Conservation (phyloP, 2,329 filamentous ascomycete genomes). For the Dothistroma pini region DNA sequence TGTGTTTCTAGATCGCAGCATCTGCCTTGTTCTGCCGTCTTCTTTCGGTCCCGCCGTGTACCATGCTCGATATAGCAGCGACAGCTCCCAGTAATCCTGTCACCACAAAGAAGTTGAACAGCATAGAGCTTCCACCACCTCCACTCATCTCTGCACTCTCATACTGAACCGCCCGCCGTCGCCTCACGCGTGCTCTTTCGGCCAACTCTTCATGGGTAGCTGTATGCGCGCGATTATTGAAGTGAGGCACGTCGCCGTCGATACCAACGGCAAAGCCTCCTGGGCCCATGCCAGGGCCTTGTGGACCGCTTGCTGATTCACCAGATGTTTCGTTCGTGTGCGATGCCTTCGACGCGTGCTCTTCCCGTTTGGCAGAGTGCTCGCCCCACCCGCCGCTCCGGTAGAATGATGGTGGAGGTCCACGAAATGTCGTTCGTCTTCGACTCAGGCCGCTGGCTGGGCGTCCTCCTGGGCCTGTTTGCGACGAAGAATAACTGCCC, state of each 20-base stretch:
- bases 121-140: constrained; percentile 21
- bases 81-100: constrained; percentile 30
- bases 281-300: constrained; percentile 28
- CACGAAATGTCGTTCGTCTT: constrained; percentile 70
- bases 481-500: constrained; percentile 51
- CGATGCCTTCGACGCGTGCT: constrained; percentile 37
- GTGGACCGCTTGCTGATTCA: constrained; percentile 17
- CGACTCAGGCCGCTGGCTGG: constrained; percentile 77
- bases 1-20: not conserved
- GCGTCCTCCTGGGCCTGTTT: constrained; percentile 62
- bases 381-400: constrained; percentile 73
- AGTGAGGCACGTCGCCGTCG: constrained; percentile 65
- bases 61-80: constrained; percentile 12
- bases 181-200: constrained; percentile 24
- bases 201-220: constrained; percentile 64
- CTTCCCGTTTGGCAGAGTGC: constrained; percentile 57
- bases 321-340: constrained; percentile 29
- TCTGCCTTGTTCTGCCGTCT: not conserved
- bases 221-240: constrained; percentile 69
- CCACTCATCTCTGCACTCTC: constrained; percentile 20
- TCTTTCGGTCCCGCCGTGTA: not conserved
- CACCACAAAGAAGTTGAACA: constrained; percentile 35
- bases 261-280: constrained; percentile 58
- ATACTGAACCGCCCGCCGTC: constrained; percentile 17
- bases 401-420: constrained; percentile 88